A percentile compares a stretch with the other conserved stretches of the same genome.
These are phyloP conservation scores for Teunomyces lycoperdinae DNA, from an alignment of 805 yeast genomes.

Conservation along the genomic window DNA sequence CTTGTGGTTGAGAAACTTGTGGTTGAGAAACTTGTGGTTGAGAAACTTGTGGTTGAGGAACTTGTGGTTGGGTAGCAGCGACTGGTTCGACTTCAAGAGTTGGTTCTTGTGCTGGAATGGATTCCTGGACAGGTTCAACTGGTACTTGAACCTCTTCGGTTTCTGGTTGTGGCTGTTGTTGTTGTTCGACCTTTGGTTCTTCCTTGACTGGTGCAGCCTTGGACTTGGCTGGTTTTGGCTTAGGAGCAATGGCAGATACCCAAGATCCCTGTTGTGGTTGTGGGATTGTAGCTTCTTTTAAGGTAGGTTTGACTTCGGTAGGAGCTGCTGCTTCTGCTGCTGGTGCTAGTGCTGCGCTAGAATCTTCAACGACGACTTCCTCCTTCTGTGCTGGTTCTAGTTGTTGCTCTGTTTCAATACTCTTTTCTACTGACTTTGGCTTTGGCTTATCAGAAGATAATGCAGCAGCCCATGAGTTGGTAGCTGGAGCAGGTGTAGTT, in stretches of 20 bases:
- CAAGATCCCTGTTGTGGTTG: constrained; percentile 54
- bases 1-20: constrained; percentile 28
- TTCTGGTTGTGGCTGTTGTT: constrained; percentile 3
- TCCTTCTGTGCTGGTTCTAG: constrained; percentile 11
- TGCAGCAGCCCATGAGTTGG: constrained; percentile 47
- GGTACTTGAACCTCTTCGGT: constrained; percentile 15
- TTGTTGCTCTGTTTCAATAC: constrained; percentile 11
- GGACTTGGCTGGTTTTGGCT: constrained; percentile 39
- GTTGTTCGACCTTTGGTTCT: constrained; percentile 12
- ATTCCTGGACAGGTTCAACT: constrained; percentile 4
- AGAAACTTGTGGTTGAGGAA: constrained; percentile 31
- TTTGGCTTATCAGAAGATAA: constrained; percentile 35
- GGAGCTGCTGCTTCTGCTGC: constrained; percentile 7
- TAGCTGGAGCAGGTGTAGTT: constrained; percentile 14
- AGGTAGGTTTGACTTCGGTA: constrained; percentile 14
- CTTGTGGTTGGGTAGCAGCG: constrained; percentile 6
- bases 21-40: constrained; percentile 6
- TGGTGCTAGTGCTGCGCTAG: constrained; percentile 8
- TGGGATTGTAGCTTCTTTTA: constrained; percentile 43
- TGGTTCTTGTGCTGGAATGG: constrained; percentile 11
- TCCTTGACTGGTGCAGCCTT: constrained; percentile 11
- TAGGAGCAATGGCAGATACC: constrained; percentile 64
- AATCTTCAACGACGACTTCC: constrained; percentile 5
- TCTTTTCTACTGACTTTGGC: constrained; percentile 21
- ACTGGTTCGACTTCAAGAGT: constrained; percentile 16